Percentiles rank a stretch among this genome's conserved stretches.
Evolutionary conservation across 331 rosid genomes (phyloP).

Genomic region (Ulmus americana): DNA sequence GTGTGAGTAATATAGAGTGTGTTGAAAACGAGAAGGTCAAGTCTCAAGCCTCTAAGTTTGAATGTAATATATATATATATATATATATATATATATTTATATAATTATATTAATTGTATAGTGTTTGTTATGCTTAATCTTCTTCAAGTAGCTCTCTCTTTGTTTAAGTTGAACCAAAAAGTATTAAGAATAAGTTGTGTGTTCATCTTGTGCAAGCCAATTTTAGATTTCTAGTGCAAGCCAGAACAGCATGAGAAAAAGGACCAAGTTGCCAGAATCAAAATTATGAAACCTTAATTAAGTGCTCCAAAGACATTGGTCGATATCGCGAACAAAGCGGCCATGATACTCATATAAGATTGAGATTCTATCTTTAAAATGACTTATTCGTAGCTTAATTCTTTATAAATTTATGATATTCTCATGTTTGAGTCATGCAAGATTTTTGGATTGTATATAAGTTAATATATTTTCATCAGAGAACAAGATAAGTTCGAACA

Average conservation of each 20-base stretch:
- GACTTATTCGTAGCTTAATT: too few relatives aligned
- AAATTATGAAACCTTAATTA: constrained; percentile 3
- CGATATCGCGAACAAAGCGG: constrained; percentile 9
- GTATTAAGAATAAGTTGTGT: too few relatives aligned
- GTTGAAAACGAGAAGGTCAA: background rate
- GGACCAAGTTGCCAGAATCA: background rate
- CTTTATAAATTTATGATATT: too few relatives aligned
- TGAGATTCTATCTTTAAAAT: background rate
- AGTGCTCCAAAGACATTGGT: constrained; percentile 11
- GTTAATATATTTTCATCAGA: too few relatives aligned
- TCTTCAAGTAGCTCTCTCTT: background rate
- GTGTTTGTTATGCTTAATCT: background rate
- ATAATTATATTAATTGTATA: background rate
- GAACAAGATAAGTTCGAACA: too few relatives aligned
- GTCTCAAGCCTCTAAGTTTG: background rate
- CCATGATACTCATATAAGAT: background rate
- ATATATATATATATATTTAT: background rate
- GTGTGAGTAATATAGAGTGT: background rate
- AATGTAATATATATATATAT: background rate
- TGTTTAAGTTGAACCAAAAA: background rate
- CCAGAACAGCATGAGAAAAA: background rate
- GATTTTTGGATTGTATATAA: too few relatives aligned
- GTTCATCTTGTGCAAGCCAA: too few relatives aligned
- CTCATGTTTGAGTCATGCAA: too few relatives aligned
- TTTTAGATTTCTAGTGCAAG: background rate